Conservation (phyloP, 2,329 filamentous ascomycete genomes). For the Cyclaneusma minus region DNA sequence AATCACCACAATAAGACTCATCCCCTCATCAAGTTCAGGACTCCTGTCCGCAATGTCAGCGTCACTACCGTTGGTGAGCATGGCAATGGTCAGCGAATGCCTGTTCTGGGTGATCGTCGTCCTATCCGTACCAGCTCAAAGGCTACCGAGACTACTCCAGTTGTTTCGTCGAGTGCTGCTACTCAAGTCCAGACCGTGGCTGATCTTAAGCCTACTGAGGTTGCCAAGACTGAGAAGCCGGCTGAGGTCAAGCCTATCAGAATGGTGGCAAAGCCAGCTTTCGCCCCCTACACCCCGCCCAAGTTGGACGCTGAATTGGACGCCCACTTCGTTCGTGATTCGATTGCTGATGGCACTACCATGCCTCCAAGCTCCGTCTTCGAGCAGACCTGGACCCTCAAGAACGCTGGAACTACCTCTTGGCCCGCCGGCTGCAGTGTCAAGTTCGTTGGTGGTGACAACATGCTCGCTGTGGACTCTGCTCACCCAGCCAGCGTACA, state of each 20-base stretch:
- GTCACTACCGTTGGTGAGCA: constrained; percentile 76
- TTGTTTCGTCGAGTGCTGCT: constrained; percentile 32
- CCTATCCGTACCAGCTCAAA: constrained; percentile 25
- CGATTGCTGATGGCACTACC: constrained; percentile 61
- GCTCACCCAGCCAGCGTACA: constrained; percentile 62
- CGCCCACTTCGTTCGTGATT: constrained; percentile 63
- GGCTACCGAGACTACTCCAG: constrained; percentile 32
- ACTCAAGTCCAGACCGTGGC: constrained; percentile 58
- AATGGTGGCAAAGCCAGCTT: constrained; percentile 8
- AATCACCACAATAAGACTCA: constrained; percentile 92
- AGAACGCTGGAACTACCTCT: constrained; percentile 60
- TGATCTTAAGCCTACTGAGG: constrained; percentile 49
- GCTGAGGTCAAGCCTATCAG: constrained; percentile 17
- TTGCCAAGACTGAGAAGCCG: constrained; percentile 19
- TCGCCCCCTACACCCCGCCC: constrained; percentile 11
- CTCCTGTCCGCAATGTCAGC: constrained; percentile 72
- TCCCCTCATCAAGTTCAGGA: constrained; percentile 93
- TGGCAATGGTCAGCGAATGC: constrained; percentile 45
- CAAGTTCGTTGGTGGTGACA: constrained; percentile 84
- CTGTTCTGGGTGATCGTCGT: constrained; percentile 54
- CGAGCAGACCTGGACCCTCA: constrained; percentile 80
- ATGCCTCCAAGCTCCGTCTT: constrained; percentile 60
- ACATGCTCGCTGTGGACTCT: constrained; percentile 85
- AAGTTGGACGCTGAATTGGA: constrained; percentile 27
- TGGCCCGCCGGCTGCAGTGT: constrained; percentile 89